Percentiles rank a stretch among this genome's conserved stretches.
Conservation (phyloP, 2,329 filamentous ascomycete genomes). For the Paraphoma chrysanthemicola region DNA sequence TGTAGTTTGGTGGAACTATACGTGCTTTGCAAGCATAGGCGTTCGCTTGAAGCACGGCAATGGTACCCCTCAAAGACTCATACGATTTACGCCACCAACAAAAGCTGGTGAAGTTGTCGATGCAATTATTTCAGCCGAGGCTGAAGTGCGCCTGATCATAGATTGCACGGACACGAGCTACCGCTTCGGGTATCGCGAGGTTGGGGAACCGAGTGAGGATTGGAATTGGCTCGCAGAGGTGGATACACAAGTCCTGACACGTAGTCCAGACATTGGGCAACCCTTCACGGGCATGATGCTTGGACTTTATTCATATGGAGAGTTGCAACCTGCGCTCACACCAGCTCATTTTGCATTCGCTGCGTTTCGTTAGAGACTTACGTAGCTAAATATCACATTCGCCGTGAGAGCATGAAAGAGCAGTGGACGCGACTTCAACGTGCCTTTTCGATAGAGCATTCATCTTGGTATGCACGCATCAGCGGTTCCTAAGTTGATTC, state of each 20-base stretch:
- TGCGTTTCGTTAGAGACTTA: conserved; percentile 5
- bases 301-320: conserved; percentile 55
- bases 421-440: too few species aligned
- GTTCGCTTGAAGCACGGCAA: conserved; percentile 23
- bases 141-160: conserved; percentile 24
- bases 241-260: conserved; percentile 43
- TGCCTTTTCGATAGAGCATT: too few species aligned
- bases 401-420: too few species aligned
- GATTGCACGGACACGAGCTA: conserved; percentile 16
- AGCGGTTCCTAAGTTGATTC: too few species aligned
- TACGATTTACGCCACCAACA: conserved; percentile 10
- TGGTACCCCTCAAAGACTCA: conserved; percentile 1
- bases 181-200: conserved; percentile 31
- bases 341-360: conserved; percentile 51
- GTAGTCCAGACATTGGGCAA: conserved; percentile 48
- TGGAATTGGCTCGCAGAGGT: conserved; percentile 26
- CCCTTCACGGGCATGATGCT: conserved; percentile 57
- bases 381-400: too few species aligned
- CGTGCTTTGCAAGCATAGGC: conserved; percentile 54
- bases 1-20: conserved; percentile 63
- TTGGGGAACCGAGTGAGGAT: neutral
- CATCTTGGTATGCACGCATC: too few species aligned
- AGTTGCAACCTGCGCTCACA: conserved; percentile 47
- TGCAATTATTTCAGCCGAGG: conserved; percentile 11
- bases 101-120: conserved; percentile 15